phyloP scores from a whole-genome alignment of 2,329 filamentous ascomycete species.

The Tolypocladium capitatum region DNA sequence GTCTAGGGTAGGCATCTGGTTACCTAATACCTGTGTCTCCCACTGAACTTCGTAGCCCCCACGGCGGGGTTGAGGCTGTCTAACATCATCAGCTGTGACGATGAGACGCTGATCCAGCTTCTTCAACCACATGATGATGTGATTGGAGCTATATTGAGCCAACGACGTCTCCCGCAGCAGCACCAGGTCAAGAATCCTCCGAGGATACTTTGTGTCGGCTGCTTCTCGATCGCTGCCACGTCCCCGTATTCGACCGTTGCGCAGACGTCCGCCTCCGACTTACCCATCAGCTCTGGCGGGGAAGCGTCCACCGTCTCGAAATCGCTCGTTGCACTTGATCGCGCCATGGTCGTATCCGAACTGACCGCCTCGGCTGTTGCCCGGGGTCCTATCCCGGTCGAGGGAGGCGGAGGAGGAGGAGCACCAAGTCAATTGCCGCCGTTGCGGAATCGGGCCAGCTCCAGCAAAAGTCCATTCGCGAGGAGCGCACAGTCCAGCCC shows the following conservation, averaged over 20 bases:
- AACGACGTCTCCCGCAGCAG: not conserved
- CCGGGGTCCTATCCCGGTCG: constrained; percentile 15
- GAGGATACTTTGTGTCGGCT: not conserved
- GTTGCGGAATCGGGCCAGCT: constrained; percentile 21
- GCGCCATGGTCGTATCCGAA: constrained; percentile 11
- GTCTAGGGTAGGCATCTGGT: not conserved
- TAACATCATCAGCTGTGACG: too few species aligned
- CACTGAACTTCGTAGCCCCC: too few species aligned
- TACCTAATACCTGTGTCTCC: too few species aligned
- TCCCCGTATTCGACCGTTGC: not conserved
- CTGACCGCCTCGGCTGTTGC: constrained; percentile 22
- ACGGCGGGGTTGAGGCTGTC: too few species aligned
- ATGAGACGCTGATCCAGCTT: not conserved
- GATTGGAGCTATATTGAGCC: not conserved
- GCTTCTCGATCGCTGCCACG: not conserved
- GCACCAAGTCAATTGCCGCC: constrained; percentile 7
- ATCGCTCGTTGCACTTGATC: not conserved
- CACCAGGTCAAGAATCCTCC: not conserved
- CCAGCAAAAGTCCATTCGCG: constrained; percentile 41
- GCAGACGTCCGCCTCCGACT: not conserved
- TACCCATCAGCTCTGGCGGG: not conserved
- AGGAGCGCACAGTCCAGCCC: constrained; percentile 65
- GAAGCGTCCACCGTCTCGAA: not conserved
- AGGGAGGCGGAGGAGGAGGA: constrained; percentile 5
- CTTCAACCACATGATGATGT: not conserved